Conservation (phyloP, 768 basidiomycete species). For the Amanita subjunquillea region DNA sequence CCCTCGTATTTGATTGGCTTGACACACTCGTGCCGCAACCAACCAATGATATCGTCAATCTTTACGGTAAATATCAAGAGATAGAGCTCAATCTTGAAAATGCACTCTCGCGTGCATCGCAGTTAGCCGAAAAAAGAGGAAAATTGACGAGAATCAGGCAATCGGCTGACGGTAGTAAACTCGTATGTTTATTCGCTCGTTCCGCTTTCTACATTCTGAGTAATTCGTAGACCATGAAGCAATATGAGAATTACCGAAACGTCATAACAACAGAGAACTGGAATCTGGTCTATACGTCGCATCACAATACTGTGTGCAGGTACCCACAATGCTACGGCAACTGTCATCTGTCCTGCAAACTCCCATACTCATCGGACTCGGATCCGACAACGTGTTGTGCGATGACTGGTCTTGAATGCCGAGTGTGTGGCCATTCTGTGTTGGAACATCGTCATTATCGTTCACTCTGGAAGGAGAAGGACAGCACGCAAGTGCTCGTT, state of each 20-base stretch:
- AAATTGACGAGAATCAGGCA: not conserved
- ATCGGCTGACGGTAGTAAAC: not conserved
- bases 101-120: conserved; percentile 6
- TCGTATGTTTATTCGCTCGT: not conserved
- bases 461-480: not conserved
- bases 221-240: not conserved
- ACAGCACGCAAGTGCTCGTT: not conserved
- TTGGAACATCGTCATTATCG: not conserved
- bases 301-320: not conserved
- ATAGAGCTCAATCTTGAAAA: conserved; percentile 5
- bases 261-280: not conserved
- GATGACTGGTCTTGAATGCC: not conserved
- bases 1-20: conserved; percentile 8
- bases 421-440: not conserved
- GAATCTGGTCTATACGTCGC: not conserved
- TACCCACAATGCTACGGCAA: not conserved
- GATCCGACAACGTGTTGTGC: not conserved
- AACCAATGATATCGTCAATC: conserved; percentile 6
- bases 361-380: not conserved
- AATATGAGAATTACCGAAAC: not conserved
- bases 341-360: not conserved
- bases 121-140: conserved; percentile 2
- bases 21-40: conserved; percentile 9
- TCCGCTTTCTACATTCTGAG: not conserved
- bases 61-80: conserved; percentile 3